Base-by-base conservation (phyloP, 2,329 filamentous ascomycete species). In the Trichocomaceae sp. region DNA sequence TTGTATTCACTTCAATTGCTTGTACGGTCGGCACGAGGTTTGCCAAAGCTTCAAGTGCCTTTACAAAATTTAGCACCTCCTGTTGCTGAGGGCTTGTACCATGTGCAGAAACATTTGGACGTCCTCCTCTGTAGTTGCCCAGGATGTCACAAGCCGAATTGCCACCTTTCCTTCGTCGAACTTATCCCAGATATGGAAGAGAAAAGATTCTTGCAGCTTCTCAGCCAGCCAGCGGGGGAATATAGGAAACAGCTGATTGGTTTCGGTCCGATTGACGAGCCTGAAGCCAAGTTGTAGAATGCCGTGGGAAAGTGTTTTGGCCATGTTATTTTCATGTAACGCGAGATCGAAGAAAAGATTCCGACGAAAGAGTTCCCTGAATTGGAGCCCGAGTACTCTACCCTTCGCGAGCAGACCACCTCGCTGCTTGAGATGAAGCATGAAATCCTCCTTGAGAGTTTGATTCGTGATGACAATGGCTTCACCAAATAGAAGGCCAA, bases 351-450 rank as follows among this genome's bases (percentile, higher is more conserved):
- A 77, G 61, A 75, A 79, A 0, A 80, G 62, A 19, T 72, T 66
- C 1, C 68, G 67, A 0, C 70, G 67, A 62, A 80, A 80, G 0
- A 80, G 66, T 57, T 79, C 77, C 2, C 72, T 71, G 52, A 80
- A 80, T 50, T 79, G 77, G 1, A 73, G 70, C 0, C 77, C 77
- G 59, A 80, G 71, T 9, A 78, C 68, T 0, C 77, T 70, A 5
- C 76, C 69, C 61, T 80, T 80, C 47, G 76, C 77, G 7, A 80
- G 65, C 3, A 80, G 69, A 1, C 75, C 75, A 1, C 77, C 77
- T 59, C 76, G 75, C 57, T 79, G 77, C 57, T 80, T 80, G 60
- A 80, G 66, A 56, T 78, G 76, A 57, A 79, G 79, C 47, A 74
- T 73, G 56, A 77, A 80, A 33, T 77, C 77, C 5, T 72, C 66